These are phyloP conservation scores for Peziza echinospora DNA, from an alignment of 495 filamentous ascomycete species.

Conservation along the genomic window DNA sequence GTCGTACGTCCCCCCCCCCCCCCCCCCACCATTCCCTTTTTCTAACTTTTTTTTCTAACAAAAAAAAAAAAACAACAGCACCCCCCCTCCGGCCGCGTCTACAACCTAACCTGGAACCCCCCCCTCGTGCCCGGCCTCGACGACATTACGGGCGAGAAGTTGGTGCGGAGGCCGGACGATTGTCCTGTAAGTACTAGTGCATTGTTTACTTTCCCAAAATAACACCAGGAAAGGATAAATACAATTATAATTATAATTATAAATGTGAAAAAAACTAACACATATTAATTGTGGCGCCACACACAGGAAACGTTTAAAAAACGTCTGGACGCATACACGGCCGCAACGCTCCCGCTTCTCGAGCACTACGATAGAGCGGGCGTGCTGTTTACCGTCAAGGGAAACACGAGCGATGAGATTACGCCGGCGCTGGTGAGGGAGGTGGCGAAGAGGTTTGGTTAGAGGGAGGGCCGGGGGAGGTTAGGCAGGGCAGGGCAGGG, in stretches of 20 bases:
- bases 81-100: constrained; percentile 71
- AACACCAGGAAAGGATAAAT: too few relatives aligned
- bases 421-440: constrained; percentile 62
- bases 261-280: too few relatives aligned
- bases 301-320: constrained; percentile 63
- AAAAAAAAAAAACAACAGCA: too few relatives aligned
- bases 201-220: too few relatives aligned
- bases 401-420: constrained; percentile 83
- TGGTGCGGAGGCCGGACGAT: constrained; percentile 70
- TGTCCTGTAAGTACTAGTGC: too few relatives aligned
- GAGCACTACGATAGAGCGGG: constrained; percentile 74
- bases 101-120: constrained; percentile 79
- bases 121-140: constrained; percentile 54
- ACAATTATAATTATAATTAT: too few relatives aligned
- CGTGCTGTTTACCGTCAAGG: constrained; percentile 71
- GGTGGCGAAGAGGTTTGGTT: constrained; percentile 51
- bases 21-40: constrained; percentile 19
- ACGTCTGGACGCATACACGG: constrained; percentile 60
- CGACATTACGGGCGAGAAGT: constrained; percentile 72
- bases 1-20: constrained; percentile 30
- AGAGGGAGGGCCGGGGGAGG: not conserved
- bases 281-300: too few relatives aligned
- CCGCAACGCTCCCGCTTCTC: constrained; percentile 62
- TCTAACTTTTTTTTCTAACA: too few relatives aligned
- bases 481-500: too few relatives aligned